These are phyloP conservation scores for Mycosphaerelloides madeirae DNA, from an alignment of 2,329 filamentous ascomycete genomes.

Conservation along the genomic window DNA sequence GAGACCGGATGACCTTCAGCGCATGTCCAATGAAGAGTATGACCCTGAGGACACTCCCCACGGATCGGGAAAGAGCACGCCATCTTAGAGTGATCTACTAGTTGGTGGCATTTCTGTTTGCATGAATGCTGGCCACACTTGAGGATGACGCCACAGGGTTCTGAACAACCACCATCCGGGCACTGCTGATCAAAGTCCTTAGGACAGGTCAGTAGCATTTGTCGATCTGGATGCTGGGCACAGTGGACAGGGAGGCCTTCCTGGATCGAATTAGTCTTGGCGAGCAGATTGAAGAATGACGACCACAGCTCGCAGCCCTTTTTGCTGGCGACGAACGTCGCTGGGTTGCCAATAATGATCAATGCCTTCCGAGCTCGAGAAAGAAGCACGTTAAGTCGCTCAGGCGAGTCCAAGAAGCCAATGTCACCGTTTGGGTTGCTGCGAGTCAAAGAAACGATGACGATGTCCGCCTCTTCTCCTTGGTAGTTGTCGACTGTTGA, in stretches of 20 bases:
- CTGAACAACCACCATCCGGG: slow-evolving; percentile 65
- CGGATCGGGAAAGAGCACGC: slow-evolving; percentile 42
- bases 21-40: slow-evolving; percentile 49
- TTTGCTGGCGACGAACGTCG: slow-evolving; percentile 17
- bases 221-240: slow-evolving; percentile 53
- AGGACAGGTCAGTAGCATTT: slow-evolving; percentile 43
- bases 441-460: slow-evolving; percentile 66
- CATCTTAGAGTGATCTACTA: slow-evolving; percentile 56
- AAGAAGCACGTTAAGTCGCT: slow-evolving; percentile 66
- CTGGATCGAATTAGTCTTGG: slow-evolving; percentile 35
- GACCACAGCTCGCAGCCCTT: slow-evolving; percentile 18
- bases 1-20: slow-evolving; percentile 37
- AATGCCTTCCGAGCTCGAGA: slow-evolving; percentile 65
- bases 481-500: slow-evolving; percentile 57
- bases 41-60: slow-evolving; percentile 49
- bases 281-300: slow-evolving; percentile 18
- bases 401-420: slow-evolving; percentile 62
- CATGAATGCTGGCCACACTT: slow-evolving; percentile 59
- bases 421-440: slow-evolving; percentile 57
- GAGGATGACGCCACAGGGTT: slow-evolving; percentile 51
- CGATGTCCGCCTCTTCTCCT: slow-evolving; percentile 68
- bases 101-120: slow-evolving; percentile 56
- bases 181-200: slow-evolving; percentile 58
- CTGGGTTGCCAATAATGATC: slow-evolving; percentile 64
- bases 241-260: slow-evolving; percentile 58